Evolutionary conservation across 768 basidiomycete genomes (phyloP).

Genomic region (Rhodotorula paludigena): DNA sequence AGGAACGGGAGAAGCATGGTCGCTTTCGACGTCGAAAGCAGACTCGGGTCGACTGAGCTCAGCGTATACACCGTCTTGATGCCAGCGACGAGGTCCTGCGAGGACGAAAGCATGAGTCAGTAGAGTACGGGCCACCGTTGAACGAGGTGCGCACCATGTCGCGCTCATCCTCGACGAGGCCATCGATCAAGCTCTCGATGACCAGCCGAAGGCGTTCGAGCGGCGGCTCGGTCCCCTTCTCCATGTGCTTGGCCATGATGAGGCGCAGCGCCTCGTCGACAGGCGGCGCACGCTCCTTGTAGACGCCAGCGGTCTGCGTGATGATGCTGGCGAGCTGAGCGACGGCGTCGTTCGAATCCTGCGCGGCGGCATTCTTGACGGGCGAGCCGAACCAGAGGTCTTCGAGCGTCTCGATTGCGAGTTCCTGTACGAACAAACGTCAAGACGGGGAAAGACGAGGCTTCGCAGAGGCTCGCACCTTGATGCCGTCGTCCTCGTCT

Average conservation of each 20-base stretch:
- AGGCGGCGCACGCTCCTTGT: constrained; percentile 75
- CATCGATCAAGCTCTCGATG: constrained; percentile 78
- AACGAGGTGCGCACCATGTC: constrained; percentile 53
- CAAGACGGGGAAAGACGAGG: not conserved
- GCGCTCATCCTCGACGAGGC: constrained; percentile 72
- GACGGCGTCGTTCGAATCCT: not conserved
- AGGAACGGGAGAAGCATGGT: constrained; percentile 83
- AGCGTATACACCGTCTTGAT: constrained; percentile 80
- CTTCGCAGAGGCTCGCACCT: constrained; percentile 53
- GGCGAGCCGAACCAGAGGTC: constrained; percentile 74
- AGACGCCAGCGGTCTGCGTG: constrained; percentile 75
- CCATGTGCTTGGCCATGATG: constrained; percentile 70
- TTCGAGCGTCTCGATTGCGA: constrained; percentile 81
- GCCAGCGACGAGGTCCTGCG: constrained; percentile 57
- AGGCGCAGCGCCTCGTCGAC: constrained; percentile 79
- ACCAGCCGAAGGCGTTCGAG: constrained; percentile 60
- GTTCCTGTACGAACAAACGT: constrained; percentile 53
- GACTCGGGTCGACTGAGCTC: constrained; percentile 70
- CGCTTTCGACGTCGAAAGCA: constrained; percentile 78
- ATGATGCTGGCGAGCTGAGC: constrained; percentile 53
- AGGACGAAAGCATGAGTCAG: not conserved
- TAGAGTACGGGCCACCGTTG: not conserved
- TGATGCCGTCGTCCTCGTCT: constrained; percentile 92
- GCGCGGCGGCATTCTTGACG: not conserved
- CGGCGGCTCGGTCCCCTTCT: constrained; percentile 48